These are phyloP conservation scores for Russula sp. DNA, from an alignment of 768 basidiomycete species.

Conservation along the genomic window DNA sequence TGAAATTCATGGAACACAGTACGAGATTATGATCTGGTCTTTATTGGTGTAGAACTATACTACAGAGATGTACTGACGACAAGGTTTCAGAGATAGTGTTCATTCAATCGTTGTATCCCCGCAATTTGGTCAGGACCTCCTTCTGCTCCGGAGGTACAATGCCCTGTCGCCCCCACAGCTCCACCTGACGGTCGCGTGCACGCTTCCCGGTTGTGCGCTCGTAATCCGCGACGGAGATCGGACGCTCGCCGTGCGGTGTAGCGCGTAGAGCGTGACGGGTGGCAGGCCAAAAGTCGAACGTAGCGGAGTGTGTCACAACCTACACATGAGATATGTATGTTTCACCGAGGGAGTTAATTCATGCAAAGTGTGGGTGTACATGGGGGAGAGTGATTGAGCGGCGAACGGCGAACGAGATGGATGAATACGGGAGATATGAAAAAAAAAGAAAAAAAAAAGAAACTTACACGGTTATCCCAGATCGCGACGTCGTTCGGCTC, in stretches of 20 bases:
- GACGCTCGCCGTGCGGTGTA: slow-evolving; percentile 75
- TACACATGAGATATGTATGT: slow-evolving; percentile 24
- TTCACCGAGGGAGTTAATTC: background rate
- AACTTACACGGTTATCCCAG: slow-evolving; percentile 75
- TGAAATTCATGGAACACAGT: background rate
- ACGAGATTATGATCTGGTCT: background rate
- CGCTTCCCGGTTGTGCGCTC: slow-evolving; percentile 53
- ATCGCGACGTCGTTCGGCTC: slow-evolving; percentile 69
- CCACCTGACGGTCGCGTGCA: slow-evolving; percentile 67
- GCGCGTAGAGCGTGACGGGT: slow-evolving; percentile 72
- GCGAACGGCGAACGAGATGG: too few relatives aligned
- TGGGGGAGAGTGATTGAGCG: too few relatives aligned
- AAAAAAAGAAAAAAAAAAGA: background rate
- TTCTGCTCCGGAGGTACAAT: slow-evolving; percentile 34
- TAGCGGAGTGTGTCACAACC: slow-evolving; percentile 72
- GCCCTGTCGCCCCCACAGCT: slow-evolving; percentile 64
- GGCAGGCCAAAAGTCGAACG: slow-evolving; percentile 75
- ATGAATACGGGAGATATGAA: background rate
- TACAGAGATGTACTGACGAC: background rate
- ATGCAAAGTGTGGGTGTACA: background rate
- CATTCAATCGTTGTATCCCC: slow-evolving; percentile 53
- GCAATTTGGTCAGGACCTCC: slow-evolving; percentile 32
- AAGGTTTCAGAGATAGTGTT: background rate
- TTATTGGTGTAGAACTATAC: too few relatives aligned
- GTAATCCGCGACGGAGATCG: slow-evolving; percentile 68